Conservation (phyloP, 345 rosid genomes). For the Odontarrhena argentea region DNA sequence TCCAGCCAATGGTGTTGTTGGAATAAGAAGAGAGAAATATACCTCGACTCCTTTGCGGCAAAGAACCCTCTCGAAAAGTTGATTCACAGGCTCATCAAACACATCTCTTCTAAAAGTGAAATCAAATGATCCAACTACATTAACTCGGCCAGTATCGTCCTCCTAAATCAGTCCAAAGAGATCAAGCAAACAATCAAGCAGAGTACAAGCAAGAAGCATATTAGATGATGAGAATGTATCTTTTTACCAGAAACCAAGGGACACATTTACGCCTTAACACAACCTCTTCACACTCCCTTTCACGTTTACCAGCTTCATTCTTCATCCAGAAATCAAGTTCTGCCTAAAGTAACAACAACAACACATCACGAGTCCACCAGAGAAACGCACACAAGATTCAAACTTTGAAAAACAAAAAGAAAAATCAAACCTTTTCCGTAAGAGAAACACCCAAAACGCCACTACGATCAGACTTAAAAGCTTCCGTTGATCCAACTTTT, state of each 20-base stretch:
- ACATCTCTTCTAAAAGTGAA: not conserved
- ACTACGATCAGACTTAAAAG: not conserved
- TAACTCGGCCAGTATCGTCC: not conserved
- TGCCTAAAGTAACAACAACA: not conserved
- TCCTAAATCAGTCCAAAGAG: not conserved
- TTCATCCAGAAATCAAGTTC: not conserved
- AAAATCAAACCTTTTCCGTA: not conserved
- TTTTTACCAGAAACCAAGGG: conserved; percentile 1
- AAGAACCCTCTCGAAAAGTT: conserved; percentile 8
- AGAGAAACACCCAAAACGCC: not conserved
- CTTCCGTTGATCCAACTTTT: conserved; percentile 17
- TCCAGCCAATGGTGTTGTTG: not conserved
- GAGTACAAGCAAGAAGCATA: not conserved
- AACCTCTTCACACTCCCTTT: not conserved
- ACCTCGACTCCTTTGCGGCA: not conserved
- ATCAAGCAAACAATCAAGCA: not conserved
- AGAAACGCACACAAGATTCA: not conserved
- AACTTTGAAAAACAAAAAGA: not conserved
- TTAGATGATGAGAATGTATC: not conserved
- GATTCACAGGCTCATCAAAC: not conserved
- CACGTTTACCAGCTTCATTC: not conserved
- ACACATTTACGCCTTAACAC: not conserved
- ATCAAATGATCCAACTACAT: not conserved
- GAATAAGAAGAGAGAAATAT: not conserved
- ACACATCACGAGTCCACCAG: not conserved